phyloP scores from a whole-genome alignment of 2,329 filamentous ascomycete species.

The Paracoccidioides brasiliensis region DNA sequence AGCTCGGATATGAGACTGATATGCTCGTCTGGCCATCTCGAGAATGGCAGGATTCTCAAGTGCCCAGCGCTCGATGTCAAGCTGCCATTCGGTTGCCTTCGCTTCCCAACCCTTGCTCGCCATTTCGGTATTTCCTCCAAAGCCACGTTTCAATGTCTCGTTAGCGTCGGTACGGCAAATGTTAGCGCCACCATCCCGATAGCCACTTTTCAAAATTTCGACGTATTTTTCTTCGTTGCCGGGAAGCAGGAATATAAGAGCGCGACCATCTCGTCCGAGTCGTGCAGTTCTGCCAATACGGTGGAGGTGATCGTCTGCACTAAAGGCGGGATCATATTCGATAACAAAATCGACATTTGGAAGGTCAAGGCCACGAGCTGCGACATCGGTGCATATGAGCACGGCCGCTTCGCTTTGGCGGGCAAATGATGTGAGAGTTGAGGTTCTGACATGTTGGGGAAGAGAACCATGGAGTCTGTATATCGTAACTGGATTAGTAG shows the following conservation, averaged over 20 bases:
- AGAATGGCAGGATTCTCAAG: conserved; percentile 54
- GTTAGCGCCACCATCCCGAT: conserved; percentile 50
- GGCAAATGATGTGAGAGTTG: conserved; percentile 70
- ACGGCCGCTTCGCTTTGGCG: conserved; percentile 62
- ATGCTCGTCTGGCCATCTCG: conserved; percentile 71
- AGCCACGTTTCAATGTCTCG: conserved; percentile 54
- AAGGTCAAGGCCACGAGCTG: conserved; percentile 87
- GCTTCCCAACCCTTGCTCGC: conserved; percentile 47
- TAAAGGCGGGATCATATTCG: conserved; percentile 93
- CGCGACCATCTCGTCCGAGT: conserved; percentile 76
- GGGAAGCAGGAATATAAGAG: conserved; percentile 78
- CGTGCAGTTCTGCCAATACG: conserved; percentile 89
- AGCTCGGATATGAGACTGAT: conserved; percentile 81
- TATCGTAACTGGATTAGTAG: conserved; percentile 63
- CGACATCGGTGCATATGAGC: conserved; percentile 87
- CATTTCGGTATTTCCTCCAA: conserved; percentile 33
- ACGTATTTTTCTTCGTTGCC: conserved; percentile 90
- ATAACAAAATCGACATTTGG: conserved; percentile 90
- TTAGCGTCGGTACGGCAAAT: conserved; percentile 51
- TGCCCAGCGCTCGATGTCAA: conserved; percentile 53
- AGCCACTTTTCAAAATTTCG: conserved; percentile 57
- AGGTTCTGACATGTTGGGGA: conserved; percentile 72
- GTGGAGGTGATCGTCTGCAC: conserved; percentile 84
- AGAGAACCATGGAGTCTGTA: conserved; percentile 88
- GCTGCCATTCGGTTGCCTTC: conserved; percentile 53